Conservation (phyloP, 2,329 filamentous ascomycete species). For the Fusarium sp. region DNA sequence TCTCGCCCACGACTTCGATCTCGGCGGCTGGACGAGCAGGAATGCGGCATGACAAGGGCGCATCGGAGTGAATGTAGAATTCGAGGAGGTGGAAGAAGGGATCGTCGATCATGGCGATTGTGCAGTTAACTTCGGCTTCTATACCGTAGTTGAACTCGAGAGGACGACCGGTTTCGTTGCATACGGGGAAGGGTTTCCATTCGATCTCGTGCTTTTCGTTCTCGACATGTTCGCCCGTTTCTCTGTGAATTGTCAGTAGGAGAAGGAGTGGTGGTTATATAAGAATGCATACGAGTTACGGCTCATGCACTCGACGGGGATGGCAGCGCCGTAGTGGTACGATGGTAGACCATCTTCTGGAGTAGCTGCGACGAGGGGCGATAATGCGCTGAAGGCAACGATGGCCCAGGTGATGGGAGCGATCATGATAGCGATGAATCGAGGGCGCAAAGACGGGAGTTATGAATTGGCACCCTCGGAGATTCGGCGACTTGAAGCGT, state of each 20-base stretch:
- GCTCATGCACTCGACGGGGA: conserved; percentile 79
- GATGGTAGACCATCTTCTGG: conserved; percentile 63
- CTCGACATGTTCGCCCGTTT: conserved; percentile 90
- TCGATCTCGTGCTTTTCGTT: conserved; percentile 83
- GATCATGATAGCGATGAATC: conserved; percentile 24
- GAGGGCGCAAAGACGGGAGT: not conserved
- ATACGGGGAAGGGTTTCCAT: conserved; percentile 91
- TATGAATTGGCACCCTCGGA: conserved; percentile 4
- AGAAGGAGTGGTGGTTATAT: fast-evolving
- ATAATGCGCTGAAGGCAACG: conserved; percentile 41
- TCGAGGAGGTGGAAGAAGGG: conserved; percentile 90
- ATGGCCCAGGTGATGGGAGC: conserved; percentile 26
- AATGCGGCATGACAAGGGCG: conserved; percentile 89
- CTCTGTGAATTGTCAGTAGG: conserved; percentile 60
- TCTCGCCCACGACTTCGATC: conserved; percentile 65
- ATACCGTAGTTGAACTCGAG: conserved; percentile 89
- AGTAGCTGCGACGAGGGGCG: conserved; percentile 44
- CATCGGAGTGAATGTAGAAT: conserved; percentile 98
- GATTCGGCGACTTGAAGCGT: conserved; percentile 19
- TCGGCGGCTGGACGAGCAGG: conserved; percentile 76
- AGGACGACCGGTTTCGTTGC: conserved; percentile 86
- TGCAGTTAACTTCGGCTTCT: conserved; percentile 85
- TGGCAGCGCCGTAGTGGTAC: conserved; percentile 74
- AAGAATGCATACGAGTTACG: conserved; percentile 71
- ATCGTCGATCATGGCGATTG: conserved; percentile 79